Percentiles rank a stretch among this genome's conserved stretches.
phyloP scores from a whole-genome alignment of 2,329 filamentous ascomycete species.

The Ascochyta koolunga region DNA sequence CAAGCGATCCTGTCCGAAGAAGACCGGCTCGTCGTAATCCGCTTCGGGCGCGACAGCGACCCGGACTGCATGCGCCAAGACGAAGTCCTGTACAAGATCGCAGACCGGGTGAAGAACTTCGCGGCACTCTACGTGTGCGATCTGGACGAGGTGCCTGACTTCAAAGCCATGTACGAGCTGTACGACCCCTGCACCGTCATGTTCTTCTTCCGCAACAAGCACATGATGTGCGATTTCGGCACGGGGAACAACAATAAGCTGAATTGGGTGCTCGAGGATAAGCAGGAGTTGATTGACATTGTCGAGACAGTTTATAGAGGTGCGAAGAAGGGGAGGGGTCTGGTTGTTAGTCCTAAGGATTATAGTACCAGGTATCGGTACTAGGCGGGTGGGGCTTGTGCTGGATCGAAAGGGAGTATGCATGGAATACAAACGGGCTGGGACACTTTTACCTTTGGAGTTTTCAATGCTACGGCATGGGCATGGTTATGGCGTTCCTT shows the following conservation, averaged over 20 bases:
- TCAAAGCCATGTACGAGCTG: constrained; percentile 92
- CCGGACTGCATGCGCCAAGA: constrained; percentile 83
- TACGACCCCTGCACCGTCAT: constrained; percentile 95
- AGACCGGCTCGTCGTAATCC: constrained; percentile 89
- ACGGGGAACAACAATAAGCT: constrained; percentile 99
- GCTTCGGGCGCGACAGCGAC: constrained; percentile 88
- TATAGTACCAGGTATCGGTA: constrained; percentile 75
- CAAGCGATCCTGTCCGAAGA: constrained; percentile 82
- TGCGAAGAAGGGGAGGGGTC: constrained; percentile 96
- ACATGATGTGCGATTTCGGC: constrained; percentile 96
- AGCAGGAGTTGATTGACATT: constrained; percentile 98
- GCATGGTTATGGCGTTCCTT: constrained; percentile 2
- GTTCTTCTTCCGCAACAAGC: constrained; percentile 98
- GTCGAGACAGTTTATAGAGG: constrained; percentile 97
- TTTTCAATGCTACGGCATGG: constrained; percentile 6
- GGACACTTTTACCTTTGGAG: background rate
- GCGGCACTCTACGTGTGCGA: constrained; percentile 85
- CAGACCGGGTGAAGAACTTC: constrained; percentile 92
- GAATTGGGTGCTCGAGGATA: constrained; percentile 95
- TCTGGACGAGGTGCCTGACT: constrained; percentile 68
- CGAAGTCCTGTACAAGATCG: constrained; percentile 93
- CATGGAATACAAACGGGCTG: too few species aligned
- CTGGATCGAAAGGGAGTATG: background rate
- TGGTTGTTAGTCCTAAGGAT: constrained; percentile 93
- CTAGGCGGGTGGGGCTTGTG: constrained; percentile 41